phyloP scores from a whole-genome alignment of 495 filamentous ascomycete genomes.

The Elasticomyces elasticus region DNA sequence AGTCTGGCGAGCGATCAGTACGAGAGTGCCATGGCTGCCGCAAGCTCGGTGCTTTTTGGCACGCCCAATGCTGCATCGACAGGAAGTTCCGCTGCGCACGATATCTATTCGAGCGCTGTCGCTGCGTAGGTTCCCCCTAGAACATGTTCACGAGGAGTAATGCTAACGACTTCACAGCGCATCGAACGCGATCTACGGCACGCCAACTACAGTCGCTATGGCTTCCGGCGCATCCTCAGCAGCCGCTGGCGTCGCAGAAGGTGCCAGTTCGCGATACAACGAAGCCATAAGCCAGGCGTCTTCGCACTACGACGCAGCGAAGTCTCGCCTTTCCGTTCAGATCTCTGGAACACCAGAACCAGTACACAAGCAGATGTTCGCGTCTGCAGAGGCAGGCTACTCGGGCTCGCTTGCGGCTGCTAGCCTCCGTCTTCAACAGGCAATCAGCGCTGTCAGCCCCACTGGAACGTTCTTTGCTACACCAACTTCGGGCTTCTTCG shows the following conservation, averaged over 20 bases:
- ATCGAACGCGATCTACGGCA: constrained; percentile 53
- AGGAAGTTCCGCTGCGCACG: constrained; percentile 42
- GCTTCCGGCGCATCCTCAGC: constrained; percentile 5
- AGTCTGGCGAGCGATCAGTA: constrained; percentile 48
- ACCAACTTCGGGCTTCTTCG: constrained; percentile 23
- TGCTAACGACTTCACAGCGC: constrained; percentile 33
- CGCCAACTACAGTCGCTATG: constrained; percentile 33
- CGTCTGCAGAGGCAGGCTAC: constrained; percentile 59
- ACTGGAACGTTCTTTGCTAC: constrained; percentile 11
- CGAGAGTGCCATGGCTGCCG: constrained; percentile 45
- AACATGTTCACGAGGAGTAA: not conserved
- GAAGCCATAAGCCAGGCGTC: constrained; percentile 50
- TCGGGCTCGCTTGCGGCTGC: constrained; percentile 54
- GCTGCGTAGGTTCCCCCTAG: constrained; percentile 42
- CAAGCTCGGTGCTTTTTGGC: constrained; percentile 50
- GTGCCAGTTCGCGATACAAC: constrained; percentile 51
- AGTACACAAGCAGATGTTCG: constrained; percentile 50
- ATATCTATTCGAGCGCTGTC: constrained; percentile 49
- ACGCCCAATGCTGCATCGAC: constrained; percentile 43
- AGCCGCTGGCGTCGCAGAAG: constrained; percentile 30
- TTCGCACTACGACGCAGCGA: constrained; percentile 55
- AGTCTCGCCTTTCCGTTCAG: constrained; percentile 53
- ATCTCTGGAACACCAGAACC: constrained; percentile 57
- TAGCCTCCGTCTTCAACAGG: constrained; percentile 45
- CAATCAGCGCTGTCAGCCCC: constrained; percentile 33